Percentiles rank a stretch among this genome's conserved stretches.
phyloP scores from a whole-genome alignment of 768 basidiomycete species.

The Polyporus arcularius region DNA sequence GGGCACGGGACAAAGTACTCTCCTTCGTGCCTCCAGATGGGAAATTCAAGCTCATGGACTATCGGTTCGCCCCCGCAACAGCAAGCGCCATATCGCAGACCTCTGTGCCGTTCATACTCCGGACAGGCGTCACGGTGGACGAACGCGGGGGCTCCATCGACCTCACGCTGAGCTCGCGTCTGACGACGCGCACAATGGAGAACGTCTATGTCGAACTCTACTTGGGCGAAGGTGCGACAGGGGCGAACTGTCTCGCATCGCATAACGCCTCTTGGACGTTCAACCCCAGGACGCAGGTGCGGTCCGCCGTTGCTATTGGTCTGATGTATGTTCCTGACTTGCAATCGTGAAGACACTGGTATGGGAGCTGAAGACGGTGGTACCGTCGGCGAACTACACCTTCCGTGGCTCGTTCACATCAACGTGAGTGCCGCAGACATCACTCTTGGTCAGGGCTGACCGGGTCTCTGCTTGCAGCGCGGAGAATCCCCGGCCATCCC shows the following conservation, averaged over 20 bases:
- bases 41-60: slow-evolving; percentile 80
- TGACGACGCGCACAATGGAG: slow-evolving; percentile 67
- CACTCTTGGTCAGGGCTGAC: slow-evolving; percentile 6
- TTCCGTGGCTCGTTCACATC: slow-evolving; percentile 79
- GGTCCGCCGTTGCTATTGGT: neutral
- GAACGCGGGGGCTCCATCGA: slow-evolving; percentile 56
- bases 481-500: slow-evolving; percentile 61
- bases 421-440: slow-evolving; percentile 41
- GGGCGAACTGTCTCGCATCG: slow-evolving; percentile 70
- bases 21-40: slow-evolving; percentile 97
- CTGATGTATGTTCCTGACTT: neutral
- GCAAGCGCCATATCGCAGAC: slow-evolving; percentile 26
- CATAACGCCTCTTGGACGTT: slow-evolving; percentile 81
- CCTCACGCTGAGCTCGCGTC: slow-evolving; percentile 61
- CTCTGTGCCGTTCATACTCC: slow-evolving; percentile 36
- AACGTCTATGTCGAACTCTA: slow-evolving; percentile 70
- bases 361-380: slow-evolving; percentile 76
- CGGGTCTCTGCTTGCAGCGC: slow-evolving; percentile 32
- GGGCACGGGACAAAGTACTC: slow-evolving; percentile 71
- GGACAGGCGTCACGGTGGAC: slow-evolving; percentile 34
- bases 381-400: slow-evolving; percentile 66
- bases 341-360: slow-evolving; percentile 55
- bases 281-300: slow-evolving; percentile 45
- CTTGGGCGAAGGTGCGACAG: slow-evolving; percentile 72
- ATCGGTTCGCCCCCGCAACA: slow-evolving; percentile 55